Evolutionary conservation across 192 early-diverging fungal species (phyloP).

Genomic region (Entomortierella parvispora): DNA sequence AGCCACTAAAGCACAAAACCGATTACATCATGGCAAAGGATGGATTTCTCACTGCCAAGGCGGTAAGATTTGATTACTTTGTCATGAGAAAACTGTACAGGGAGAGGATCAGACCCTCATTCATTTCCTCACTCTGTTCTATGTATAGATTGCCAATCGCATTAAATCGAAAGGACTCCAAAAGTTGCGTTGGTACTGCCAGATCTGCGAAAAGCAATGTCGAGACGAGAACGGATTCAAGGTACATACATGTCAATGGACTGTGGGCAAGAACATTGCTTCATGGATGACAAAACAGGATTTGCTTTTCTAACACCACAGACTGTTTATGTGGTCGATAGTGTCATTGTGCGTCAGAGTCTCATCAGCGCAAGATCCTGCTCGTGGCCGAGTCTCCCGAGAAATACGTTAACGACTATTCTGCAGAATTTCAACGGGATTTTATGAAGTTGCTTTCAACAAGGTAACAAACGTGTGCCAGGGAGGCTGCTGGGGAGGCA

Average conservation of each 20-base stretch:
- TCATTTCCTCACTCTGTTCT: background rate
- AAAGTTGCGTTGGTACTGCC: slow-evolving; percentile 92
- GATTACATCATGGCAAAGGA: slow-evolving; percentile 77
- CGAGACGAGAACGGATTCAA: slow-evolving; percentile 98
- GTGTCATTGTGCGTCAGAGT: slow-evolving; percentile 89
- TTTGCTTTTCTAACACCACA: background rate
- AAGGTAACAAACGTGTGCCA: slow-evolving; percentile 57
- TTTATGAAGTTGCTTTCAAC: slow-evolving; percentile 88
- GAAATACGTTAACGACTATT: slow-evolving; percentile 80
- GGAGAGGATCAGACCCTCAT: background rate
- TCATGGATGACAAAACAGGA: background rate
- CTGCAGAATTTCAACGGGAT: slow-evolving; percentile 82
- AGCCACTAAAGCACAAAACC: too few relatives aligned
- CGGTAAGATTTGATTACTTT: slow-evolving; percentile 33
- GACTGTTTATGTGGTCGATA: too few relatives aligned
- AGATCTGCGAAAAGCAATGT: slow-evolving; percentile 91
- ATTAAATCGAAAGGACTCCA: slow-evolving; percentile 94
- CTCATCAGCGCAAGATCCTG: slow-evolving; percentile 91
- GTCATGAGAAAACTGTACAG: background rate
- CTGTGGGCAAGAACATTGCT: background rate
- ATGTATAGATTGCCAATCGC: slow-evolving; percentile 75
- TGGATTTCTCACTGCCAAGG: slow-evolving; percentile 84
- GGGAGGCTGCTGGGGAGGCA: too few relatives aligned
- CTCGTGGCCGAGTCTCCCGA: slow-evolving; percentile 86
- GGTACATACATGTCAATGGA: slow-evolving; percentile 22